Evolutionary conservation across 345 rosid genomes (phyloP), one percentile per base, ranked within the genome.

Genomic region (Salix suchowensis): DNA sequence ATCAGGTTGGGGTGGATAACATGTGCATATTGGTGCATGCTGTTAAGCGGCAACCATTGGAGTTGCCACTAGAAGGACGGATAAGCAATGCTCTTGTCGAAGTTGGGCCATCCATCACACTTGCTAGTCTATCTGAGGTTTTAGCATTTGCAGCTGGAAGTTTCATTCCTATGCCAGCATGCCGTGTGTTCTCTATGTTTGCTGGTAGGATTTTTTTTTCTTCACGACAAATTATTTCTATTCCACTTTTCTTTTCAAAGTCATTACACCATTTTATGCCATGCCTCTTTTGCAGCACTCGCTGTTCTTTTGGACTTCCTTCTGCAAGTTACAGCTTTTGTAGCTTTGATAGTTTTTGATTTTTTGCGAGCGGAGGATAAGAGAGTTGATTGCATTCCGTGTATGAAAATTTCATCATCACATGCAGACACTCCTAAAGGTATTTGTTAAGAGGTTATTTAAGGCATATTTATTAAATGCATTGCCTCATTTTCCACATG

Each of bases 51-150:
- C 97, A 95, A 86, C 90, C 92, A 36, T 66, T 88, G 68, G 97
- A 95, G 80, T 78, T 91, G 81, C 89, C 91, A 28, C 76, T 95
- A 76, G 98, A 95, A 76, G 89, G 85, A 78, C 84, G 93, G 77
- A 85, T 93, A 80, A 93, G 98, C 91, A 89, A 93, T 79, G 98
- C 98, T 58, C 98, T 95, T 42, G 94, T 93, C 78, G 98, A 93
- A 85, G 98, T 93, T 84, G 98, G 98, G 67, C 98, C 98, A 79
- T 95, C 98, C 32, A 95, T 95, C 72, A 95, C 98, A 64, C 98
- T 95, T 80, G 98, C 98, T 78, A 95, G 98, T 87, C 83, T 93
- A 76, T 86, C 97, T 15, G 98, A 95, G 82, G 94, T 93, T 80
- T 77, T 91, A 82, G 98, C 97, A 72, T 95, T 95, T 88, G 98